Percentiles rank a stretch among this genome's conserved stretches.
Evolutionary conservation across 148 eudicot genomes (phyloP).

Genomic region (Chenopodium quinoa): DNA sequence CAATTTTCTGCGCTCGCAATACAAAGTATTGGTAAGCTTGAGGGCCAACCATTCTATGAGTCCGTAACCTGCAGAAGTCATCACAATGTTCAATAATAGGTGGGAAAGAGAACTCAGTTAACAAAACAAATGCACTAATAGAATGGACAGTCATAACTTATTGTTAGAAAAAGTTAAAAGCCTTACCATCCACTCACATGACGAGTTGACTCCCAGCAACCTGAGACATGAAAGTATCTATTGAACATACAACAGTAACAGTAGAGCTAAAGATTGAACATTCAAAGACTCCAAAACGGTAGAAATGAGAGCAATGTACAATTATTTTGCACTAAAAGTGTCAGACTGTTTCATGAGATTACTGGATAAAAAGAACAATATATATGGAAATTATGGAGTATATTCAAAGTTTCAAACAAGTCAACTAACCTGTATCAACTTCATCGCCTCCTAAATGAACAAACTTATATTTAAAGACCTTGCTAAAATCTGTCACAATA

Average conservation of each 20-base stretch:
- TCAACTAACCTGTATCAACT: constrained; percentile 73
- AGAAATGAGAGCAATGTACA: not conserved
- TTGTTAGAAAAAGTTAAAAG: not conserved
- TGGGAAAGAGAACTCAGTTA: not conserved
- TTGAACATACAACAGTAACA: not conserved
- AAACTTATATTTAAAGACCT: constrained; percentile 73
- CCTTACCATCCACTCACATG: constrained; percentile 52
- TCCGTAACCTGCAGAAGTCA: constrained; percentile 45
- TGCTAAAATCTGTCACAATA: constrained; percentile 79
- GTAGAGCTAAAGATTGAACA: not conserved
- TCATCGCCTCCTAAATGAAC: constrained; percentile 98
- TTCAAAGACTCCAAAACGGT: not conserved
- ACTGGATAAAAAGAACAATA: not conserved
- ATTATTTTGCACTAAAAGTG: not conserved
- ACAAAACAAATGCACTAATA: not conserved
- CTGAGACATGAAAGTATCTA: constrained; percentile 42
- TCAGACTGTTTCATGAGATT: not conserved
- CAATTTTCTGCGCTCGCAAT: constrained; percentile 77
- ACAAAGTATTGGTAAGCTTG: constrained; percentile 83
- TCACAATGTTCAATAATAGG: not conserved
- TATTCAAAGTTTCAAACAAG: not conserved
- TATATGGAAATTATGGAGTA: not conserved
- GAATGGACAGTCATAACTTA: too few relatives aligned
- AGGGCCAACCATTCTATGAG: constrained; percentile 41
- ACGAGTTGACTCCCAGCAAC: constrained; percentile 73